phyloP scores from a whole-genome alignment of 1,284 basidiomycete species.

The Hemileia vastatrix region DNA sequence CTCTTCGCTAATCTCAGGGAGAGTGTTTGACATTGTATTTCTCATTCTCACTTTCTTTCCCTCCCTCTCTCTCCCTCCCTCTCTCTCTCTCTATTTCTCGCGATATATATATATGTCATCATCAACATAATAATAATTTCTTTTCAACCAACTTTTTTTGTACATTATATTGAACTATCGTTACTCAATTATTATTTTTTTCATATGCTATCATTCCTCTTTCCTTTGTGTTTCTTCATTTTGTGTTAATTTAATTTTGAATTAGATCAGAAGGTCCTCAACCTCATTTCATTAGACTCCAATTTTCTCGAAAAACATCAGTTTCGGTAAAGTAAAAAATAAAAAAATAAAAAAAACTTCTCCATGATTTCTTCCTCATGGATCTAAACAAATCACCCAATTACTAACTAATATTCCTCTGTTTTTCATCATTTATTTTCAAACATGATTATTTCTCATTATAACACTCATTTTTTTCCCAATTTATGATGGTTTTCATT shows the following conservation, averaged over 20 bases:
- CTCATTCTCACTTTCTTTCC: not conserved
- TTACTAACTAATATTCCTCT: no score
- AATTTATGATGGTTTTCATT: not conserved
- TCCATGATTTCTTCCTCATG: not conserved
- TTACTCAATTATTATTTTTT: no score
- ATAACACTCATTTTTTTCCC: not conserved
- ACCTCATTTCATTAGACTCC: conserved; percentile 87
- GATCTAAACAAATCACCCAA: no score
- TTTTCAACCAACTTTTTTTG: no score
- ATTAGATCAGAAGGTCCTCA: conserved; percentile 89
- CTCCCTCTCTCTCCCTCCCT: not conserved
- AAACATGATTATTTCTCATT: no score
- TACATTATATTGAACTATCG: no score
- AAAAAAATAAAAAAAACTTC: conserved; percentile 5
- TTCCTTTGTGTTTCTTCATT: not conserved
- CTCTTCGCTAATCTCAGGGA: not conserved
- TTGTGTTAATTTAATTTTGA: conserved; percentile 15
- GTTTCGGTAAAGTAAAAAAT: conserved; percentile 77
- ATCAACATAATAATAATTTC: not conserved
- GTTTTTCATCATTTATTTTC: no score
- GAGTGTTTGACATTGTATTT: not conserved
- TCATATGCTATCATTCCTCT: not conserved
- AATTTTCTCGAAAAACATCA: conserved; percentile 80
- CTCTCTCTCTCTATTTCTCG: not conserved
- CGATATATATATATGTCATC: not conserved